Evolutionary conservation across 208 protist genomes (phyloP).

Genomic region (Acanthamoeba healyi): DNA sequence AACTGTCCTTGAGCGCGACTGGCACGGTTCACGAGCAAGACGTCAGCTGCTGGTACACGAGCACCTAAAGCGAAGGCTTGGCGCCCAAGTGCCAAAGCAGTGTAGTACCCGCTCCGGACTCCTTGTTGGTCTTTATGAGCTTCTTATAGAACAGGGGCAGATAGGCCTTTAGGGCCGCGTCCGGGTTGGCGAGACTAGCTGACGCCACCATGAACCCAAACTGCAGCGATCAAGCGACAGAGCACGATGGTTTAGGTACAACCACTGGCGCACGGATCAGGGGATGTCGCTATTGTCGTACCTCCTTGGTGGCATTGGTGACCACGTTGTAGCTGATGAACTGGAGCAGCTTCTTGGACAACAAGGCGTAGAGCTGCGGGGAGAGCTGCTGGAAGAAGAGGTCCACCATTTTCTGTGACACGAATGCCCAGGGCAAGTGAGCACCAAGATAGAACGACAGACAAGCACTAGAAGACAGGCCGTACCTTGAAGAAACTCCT

Average conservation of each 20-base stretch:
- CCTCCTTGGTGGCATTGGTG: slow-evolving; percentile 55
- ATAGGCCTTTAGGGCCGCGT: slow-evolving; percentile 19
- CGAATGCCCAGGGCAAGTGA: too few species aligned
- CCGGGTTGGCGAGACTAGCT: slow-evolving; percentile 21
- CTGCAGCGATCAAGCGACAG: neutral
- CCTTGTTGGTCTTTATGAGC: slow-evolving; percentile 30
- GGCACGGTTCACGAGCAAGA: neutral
- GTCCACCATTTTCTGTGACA: slow-evolving; percentile 25
- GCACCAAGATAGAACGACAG: too few species aligned
- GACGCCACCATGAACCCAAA: neutral
- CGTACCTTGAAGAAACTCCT: neutral
- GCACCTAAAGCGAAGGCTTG: neutral
- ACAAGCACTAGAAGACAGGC: too few species aligned
- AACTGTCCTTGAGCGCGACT: neutral
- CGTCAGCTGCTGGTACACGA: neutral
- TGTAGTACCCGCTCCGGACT: neutral
- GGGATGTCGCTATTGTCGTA: too few species aligned
- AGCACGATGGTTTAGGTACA: neutral
- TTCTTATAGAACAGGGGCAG: slow-evolving; percentile 49
- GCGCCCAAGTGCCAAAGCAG: neutral
- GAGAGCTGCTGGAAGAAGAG: slow-evolving; percentile 67
- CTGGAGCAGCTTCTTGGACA: slow-evolving; percentile 48
- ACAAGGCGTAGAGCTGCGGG: neutral
- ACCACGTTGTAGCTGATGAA: slow-evolving; percentile 15
- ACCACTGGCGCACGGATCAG: neutral